A percentile compares a stretch with the other conserved stretches of the same genome.
phyloP scores from a whole-genome alignment of 148 eudicot species.

The Rhododendron ovatum region DNA sequence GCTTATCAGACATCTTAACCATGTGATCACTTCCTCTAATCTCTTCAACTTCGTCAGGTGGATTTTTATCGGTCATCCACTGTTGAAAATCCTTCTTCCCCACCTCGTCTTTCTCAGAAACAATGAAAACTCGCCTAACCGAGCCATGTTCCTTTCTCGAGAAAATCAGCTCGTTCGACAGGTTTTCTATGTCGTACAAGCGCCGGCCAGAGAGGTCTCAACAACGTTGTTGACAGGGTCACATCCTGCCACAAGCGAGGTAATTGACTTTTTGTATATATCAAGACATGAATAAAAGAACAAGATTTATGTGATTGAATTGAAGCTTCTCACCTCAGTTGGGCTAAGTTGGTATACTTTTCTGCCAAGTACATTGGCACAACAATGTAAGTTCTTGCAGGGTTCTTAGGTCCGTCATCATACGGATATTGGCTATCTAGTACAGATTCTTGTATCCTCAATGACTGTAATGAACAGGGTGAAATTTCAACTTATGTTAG shows the following conservation, averaged over 20 bases:
- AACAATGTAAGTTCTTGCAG: constrained; percentile 15
- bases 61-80: constrained; percentile 15
- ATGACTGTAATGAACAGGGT: not conserved
- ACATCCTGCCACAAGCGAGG: constrained; percentile 10
- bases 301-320: no score
- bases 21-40: constrained; percentile 18
- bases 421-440: constrained; percentile 18
- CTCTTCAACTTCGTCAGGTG: constrained; percentile 16
- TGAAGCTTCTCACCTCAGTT: constrained; percentile 4
- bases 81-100: not conserved
- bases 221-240: constrained; percentile 13
- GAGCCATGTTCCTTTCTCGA: constrained; percentile 7
- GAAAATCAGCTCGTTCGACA: constrained; percentile 6
- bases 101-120: constrained; percentile 20
- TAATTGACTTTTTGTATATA: not conserved
- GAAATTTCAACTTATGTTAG: not conserved
- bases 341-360: constrained; percentile 22
- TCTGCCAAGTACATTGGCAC: constrained; percentile 14
- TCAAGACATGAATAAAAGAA: not conserved
- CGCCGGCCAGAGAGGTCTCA: not conserved
- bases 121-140: constrained; percentile 15
- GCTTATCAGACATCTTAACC: constrained; percentile 17
- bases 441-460: not conserved
- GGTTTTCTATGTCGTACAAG: not conserved
- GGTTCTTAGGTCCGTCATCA: constrained; percentile 13